phyloP scores from a whole-genome alignment of 352 stramenopile genomes.

The Pythium vanterpoolii region DNA sequence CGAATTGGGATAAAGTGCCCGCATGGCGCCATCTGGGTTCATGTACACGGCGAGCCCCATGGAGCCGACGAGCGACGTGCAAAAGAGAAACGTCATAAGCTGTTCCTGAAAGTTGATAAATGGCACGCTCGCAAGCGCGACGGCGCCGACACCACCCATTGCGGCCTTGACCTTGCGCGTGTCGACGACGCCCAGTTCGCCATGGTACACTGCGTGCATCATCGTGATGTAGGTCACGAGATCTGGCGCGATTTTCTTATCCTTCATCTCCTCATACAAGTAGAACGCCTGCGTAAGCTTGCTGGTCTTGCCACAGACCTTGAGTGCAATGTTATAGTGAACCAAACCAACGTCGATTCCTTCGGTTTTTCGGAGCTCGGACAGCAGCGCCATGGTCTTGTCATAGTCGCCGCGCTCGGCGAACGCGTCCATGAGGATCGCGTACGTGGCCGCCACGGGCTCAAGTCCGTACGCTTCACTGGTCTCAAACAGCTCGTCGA shows the following conservation, averaged over 20 bases:
- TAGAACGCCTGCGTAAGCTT: slow-evolving; percentile 70
- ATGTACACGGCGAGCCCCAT: slow-evolving; percentile 84
- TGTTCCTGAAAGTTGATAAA: slow-evolving; percentile 77
- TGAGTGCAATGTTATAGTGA: slow-evolving; percentile 83
- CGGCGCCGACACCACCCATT: slow-evolving; percentile 50
- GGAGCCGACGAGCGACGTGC: slow-evolving; percentile 64
- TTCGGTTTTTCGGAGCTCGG: slow-evolving; percentile 40
- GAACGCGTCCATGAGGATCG: slow-evolving; percentile 75
- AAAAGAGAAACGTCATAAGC: slow-evolving; percentile 73
- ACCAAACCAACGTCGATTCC: slow-evolving; percentile 28
- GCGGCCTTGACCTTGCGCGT: slow-evolving; percentile 62
- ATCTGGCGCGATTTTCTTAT: slow-evolving; percentile 59
- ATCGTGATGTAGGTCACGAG: slow-evolving; percentile 84
- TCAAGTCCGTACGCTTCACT: slow-evolving; percentile 50
- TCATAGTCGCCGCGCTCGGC: slow-evolving; percentile 59
- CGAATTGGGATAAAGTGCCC: slow-evolving; percentile 74
- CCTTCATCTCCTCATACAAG: slow-evolving; percentile 86
- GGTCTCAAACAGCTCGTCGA: slow-evolving; percentile 52
- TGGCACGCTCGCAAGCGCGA: slow-evolving; percentile 55
- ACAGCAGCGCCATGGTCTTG: slow-evolving; percentile 42
- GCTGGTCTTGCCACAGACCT: slow-evolving; percentile 69
- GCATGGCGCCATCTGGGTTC: slow-evolving; percentile 78
- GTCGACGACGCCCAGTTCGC: slow-evolving; percentile 63
- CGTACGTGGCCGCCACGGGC: slow-evolving; percentile 59
- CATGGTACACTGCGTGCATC: slow-evolving; percentile 86